A percentile compares a stretch with the other conserved stretches of the same genome.
Evolutionary conservation across 2,329 filamentous ascomycete genomes (phyloP).

Genomic region (Alternaria burnsii): DNA sequence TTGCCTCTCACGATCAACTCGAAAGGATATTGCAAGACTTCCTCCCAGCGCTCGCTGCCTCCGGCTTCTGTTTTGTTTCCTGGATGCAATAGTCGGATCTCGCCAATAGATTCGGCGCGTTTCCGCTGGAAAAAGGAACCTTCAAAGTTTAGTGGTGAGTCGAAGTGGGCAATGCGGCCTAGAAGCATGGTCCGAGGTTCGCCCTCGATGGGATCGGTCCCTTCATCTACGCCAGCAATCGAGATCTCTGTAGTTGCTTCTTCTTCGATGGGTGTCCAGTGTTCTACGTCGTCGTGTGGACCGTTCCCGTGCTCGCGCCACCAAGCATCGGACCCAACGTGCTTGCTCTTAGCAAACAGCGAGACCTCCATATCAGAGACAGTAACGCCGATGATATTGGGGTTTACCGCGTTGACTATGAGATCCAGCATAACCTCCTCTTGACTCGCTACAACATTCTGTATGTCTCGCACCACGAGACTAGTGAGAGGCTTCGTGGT

Average conservation of each 20-base stretch:
- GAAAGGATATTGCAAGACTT: conserved; percentile 89
- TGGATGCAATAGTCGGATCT: conserved; percentile 81
- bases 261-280: conserved; percentile 36
- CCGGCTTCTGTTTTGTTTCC: conserved; percentile 87
- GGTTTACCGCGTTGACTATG: conserved; percentile 86
- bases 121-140: conserved; percentile 84
- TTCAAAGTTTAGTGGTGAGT: conserved; percentile 88
- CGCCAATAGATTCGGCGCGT: conserved; percentile 76
- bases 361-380: conserved; percentile 89
- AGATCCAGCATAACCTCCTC: conserved; percentile 96
- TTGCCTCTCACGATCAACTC: conserved; percentile 92
- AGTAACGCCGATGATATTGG: conserved; percentile 88
- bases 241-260: conserved; percentile 13
- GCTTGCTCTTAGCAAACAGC: conserved; percentile 92
- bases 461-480: conserved; percentile 80
- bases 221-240: conserved; percentile 56
- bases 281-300: conserved; percentile 32
- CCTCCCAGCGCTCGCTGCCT: conserved; percentile 87
- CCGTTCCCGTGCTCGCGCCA: conserved; percentile 51
- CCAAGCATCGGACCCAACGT: conserved; percentile 70
- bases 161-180: conserved; percentile 86
- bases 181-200: conserved; percentile 85
- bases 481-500: conserved; percentile 86
- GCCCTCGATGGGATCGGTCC: conserved; percentile 69
- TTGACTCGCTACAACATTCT: conserved; percentile 90